Percentiles rank a stretch among this genome's conserved stretches.
Evolutionary conservation across 1,284 basidiomycete genomes (phyloP).

Genomic region (Ustilago trichophora): DNA sequence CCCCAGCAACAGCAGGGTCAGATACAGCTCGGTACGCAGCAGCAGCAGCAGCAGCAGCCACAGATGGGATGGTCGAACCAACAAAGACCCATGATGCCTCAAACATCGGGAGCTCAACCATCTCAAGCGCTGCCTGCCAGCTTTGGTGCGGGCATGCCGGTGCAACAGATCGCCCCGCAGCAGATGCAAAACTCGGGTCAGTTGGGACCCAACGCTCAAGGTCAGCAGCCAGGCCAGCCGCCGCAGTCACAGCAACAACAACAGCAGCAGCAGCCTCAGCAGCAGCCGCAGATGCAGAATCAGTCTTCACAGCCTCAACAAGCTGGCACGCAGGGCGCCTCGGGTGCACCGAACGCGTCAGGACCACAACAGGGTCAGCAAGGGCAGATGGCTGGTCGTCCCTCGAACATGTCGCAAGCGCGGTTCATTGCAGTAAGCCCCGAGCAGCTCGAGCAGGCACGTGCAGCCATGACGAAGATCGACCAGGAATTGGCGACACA

Average conservation of each 20-base stretch:
- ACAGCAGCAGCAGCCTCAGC: conserved; percentile 28
- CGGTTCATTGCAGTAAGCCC: conserved; percentile 49
- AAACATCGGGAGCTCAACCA: conserved; percentile 23
- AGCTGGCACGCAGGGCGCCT: neutral
- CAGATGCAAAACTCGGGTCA: conserved; percentile 21
- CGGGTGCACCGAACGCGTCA: conserved; percentile 5
- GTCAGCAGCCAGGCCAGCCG: conserved; percentile 16
- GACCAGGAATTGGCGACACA: conserved; percentile 49
- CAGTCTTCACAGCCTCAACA: conserved; percentile 29
- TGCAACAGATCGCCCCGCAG: conserved; percentile 11
- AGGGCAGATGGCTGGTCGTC: conserved; percentile 30
- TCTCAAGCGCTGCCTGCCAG: conserved; percentile 21
- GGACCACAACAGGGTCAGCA: conserved; percentile 22
- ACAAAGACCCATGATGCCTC: conserved; percentile 23
- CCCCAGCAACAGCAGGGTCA: conserved; percentile 6
- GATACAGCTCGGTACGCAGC: conserved; percentile 3
- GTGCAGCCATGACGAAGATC: conserved; percentile 48
- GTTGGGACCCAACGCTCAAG: conserved; percentile 6
- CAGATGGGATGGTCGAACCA: conserved; percentile 34
- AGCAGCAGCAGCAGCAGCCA: conserved; percentile 10
- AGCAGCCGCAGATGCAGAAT: conserved; percentile 29
- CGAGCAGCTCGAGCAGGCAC: conserved; percentile 58
- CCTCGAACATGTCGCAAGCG: conserved; percentile 45
- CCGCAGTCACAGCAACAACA: too few relatives aligned
- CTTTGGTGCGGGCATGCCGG: conserved; percentile 19